These are phyloP conservation scores for Aspergillus sclerotiicarbonarius DNA, from an alignment of 495 filamentous ascomycete species.

Conservation along the genomic window DNA sequence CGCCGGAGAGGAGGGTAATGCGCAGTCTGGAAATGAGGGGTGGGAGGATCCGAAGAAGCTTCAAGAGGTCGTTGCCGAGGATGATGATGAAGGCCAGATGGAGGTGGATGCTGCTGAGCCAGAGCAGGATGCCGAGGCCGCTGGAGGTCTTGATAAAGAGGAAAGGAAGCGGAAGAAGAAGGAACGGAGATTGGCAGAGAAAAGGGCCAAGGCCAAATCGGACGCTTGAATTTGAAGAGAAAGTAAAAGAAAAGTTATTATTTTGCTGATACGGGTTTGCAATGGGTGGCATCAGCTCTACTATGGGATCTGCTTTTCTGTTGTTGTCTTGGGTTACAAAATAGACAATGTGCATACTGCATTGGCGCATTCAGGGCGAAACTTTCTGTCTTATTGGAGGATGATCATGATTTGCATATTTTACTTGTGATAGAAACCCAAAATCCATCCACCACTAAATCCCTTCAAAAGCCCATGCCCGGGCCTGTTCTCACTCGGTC, in stretches of 20 bases:
- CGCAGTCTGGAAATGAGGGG: constrained; percentile 25
- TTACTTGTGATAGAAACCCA: neutral
- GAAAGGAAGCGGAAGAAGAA: constrained; percentile 52
- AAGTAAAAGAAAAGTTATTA: neutral
- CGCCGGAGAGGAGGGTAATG: constrained; percentile 30
- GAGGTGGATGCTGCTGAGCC: constrained; percentile 27
- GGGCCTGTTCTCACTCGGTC: neutral
- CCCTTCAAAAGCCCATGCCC: neutral
- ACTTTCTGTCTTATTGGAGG: neutral
- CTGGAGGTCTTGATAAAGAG: constrained; percentile 41
- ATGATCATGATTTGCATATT: constrained; percentile 6
- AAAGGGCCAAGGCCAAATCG: constrained; percentile 42
- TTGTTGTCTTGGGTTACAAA: constrained; percentile 1
- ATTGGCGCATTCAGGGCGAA: constrained; percentile 5
- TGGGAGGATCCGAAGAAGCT: constrained; percentile 55
- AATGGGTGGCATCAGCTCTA: neutral
- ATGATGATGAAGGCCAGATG: constrained; percentile 22
- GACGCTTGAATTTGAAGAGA: constrained; percentile 19
- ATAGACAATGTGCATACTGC: constrained; percentile 2
- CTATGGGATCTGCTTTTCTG: neutral
- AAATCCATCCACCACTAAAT: neutral
- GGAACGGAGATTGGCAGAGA: constrained; percentile 45
- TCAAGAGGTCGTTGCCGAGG: constrained; percentile 39
- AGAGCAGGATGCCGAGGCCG: constrained; percentile 25
- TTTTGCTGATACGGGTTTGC: constrained; percentile 1